Evolutionary conservation across 106 monocot genomes (phyloP).

Genomic region (Allium cepa): DNA sequence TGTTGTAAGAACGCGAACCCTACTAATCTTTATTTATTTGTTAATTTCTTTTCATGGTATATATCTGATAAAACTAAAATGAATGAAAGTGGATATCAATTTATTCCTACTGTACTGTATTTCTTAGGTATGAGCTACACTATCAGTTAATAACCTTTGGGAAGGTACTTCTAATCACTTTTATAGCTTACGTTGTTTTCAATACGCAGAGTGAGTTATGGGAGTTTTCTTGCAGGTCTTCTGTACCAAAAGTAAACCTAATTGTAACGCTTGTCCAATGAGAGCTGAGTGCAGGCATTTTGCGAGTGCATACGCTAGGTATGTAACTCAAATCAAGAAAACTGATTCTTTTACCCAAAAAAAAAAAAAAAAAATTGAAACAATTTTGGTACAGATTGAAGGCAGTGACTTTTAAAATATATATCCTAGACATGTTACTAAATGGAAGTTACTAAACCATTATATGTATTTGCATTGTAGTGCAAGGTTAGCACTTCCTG

Average conservation of each 20-base stretch:
- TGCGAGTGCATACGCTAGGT: constrained; percentile 82
- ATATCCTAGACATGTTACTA: neutral
- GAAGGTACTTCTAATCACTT: constrained; percentile 30
- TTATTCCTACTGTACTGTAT: neutral
- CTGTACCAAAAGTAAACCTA: constrained; percentile 79
- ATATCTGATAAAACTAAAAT: neutral
- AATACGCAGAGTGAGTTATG: neutral
- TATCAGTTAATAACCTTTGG: constrained; percentile 83
- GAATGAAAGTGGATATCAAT: neutral
- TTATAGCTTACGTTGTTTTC: too few species aligned
- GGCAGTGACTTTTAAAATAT: neutral
- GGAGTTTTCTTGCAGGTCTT: constrained; percentile 44
- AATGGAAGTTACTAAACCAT: constrained; percentile 4
- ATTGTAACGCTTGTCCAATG: constrained; percentile 74
- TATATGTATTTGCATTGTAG: constrained; percentile 19
- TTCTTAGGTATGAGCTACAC: constrained; percentile 67
- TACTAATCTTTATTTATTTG: neutral
- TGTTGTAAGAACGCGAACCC: constrained; percentile 28
- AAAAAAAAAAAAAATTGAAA: too few species aligned
- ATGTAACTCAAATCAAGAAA: neutral
- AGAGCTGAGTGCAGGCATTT: constrained; percentile 76
- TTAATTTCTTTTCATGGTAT: too few species aligned
- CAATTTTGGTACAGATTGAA: neutral
- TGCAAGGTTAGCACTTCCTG: constrained; percentile 67
- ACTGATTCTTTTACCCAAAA: too few species aligned